Evolutionary conservation across 164 flowering plant genomes (phyloP).

Genomic region (Chloranthus sessilifolius): DNA sequence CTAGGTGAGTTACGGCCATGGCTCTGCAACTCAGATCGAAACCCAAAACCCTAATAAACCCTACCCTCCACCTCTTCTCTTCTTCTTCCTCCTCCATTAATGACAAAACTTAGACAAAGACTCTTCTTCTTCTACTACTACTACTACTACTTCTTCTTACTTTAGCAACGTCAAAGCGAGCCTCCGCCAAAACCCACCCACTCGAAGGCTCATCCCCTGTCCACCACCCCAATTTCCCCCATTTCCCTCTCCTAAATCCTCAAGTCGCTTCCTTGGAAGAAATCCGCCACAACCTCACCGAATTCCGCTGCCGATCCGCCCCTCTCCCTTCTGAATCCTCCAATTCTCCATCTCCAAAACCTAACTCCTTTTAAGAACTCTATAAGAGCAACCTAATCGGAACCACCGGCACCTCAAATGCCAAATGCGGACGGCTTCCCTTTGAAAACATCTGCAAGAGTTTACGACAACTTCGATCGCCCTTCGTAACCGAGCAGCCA

Average conservation of each 20-base stretch:
- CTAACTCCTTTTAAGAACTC: conserved; percentile 39
- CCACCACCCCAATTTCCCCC: neutral
- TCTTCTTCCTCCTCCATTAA: conserved; percentile 25
- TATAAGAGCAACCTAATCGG: conserved; percentile 29
- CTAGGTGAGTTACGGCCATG: no score
- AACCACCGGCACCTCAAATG: neutral
- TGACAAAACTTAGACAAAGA: conserved; percentile 7
- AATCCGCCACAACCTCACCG: conserved; percentile 46
- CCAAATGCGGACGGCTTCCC: neutral
- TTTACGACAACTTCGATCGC: conserved; percentile 19
- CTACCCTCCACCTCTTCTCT: conserved; percentile 26
- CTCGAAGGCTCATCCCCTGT: conserved; percentile 2
- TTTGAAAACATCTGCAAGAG: conserved; percentile 36
- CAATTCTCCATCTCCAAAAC: conserved; percentile 12
- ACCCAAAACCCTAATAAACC: conserved; percentile 12
- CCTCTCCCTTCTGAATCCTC: conserved; percentile 20
- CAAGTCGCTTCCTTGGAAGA: conserved; percentile 29
- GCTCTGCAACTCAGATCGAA: conserved; percentile 13
- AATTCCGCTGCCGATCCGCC: conserved; percentile 40
- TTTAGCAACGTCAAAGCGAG: conserved; percentile 45
- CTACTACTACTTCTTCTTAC: conserved; percentile 11
- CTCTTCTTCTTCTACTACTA: neutral
- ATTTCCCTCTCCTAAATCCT: neutral
- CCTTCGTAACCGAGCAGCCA: conserved; percentile 3
- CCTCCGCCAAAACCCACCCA: conserved; percentile 25